phyloP scores from a whole-genome alignment of 352 stramenopile species.

The Phytophthora idaei region DNA sequence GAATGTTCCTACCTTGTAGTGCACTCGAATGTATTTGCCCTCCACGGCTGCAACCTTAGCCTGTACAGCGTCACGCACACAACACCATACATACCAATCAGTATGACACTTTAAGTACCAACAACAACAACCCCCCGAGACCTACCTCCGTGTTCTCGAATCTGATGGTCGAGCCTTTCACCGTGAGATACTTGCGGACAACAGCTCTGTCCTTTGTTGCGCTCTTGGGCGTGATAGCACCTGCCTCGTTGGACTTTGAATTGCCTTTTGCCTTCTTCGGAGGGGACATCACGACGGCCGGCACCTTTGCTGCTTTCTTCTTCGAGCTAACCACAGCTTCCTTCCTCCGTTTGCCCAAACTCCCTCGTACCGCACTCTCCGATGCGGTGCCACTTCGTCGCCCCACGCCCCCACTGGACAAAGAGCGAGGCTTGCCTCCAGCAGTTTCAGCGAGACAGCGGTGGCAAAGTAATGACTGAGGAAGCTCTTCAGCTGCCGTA shows the following conservation, averaged over 20 bases:
- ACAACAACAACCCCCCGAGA: neutral
- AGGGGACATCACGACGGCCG: constrained; percentile 27
- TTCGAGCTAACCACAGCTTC: constrained; percentile 13
- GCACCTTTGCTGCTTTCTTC: constrained; percentile 26
- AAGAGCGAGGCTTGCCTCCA: constrained; percentile 9
- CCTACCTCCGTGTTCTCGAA: constrained; percentile 67
- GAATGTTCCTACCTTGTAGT: constrained; percentile 65
- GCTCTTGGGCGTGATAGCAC: constrained; percentile 35
- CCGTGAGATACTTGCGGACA: constrained; percentile 50
- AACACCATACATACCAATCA: constrained; percentile 7
- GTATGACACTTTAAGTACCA: neutral
- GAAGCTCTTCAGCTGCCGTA: constrained; percentile 45
- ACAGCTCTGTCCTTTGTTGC: constrained; percentile 28
- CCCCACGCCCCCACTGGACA: constrained; percentile 34
- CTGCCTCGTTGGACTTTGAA: constrained; percentile 11
- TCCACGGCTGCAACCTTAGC: constrained; percentile 71
- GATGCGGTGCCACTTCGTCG: constrained; percentile 37
- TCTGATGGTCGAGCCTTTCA: constrained; percentile 70
- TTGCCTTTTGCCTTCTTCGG: constrained; percentile 26
- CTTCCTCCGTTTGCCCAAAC: constrained; percentile 40
- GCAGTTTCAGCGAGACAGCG: constrained; percentile 40
- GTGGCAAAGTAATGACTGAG: constrained; percentile 61
- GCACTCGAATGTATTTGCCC: constrained; percentile 76
- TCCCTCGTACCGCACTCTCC: constrained; percentile 20
- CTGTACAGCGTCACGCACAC: constrained; percentile 26